Conservation (phyloP, 1,284 basidiomycete genomes). For the Inonotus obliquus region DNA sequence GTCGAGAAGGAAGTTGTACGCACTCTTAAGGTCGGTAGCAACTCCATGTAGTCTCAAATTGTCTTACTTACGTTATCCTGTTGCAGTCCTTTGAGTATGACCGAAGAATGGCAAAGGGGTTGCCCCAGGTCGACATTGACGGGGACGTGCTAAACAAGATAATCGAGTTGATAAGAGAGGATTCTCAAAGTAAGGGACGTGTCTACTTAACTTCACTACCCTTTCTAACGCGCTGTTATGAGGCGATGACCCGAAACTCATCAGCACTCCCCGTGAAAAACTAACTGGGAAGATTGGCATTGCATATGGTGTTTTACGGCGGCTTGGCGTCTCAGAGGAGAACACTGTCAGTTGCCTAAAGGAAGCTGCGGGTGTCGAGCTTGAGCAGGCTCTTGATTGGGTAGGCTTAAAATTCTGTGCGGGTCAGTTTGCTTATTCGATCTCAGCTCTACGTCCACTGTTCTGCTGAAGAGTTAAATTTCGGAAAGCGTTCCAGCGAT, state of each 20-base stretch:
- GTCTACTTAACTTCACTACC: background rate
- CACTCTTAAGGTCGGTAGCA: conserved; percentile 46
- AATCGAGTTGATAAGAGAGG: conserved; percentile 43
- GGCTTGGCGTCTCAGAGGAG: conserved; percentile 76
- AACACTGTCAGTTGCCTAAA: conserved; percentile 68
- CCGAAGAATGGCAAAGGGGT: conserved; percentile 64
- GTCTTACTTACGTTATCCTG: conserved; percentile 6
- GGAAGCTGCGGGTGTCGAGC: conserved; percentile 60
- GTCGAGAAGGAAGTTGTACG: conserved; percentile 85
- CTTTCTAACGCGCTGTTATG: background rate
- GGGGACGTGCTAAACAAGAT: conserved; percentile 54
- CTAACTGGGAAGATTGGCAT: conserved; percentile 66
- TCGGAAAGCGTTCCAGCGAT: conserved; percentile 23
- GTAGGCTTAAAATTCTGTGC: conserved; percentile 40
- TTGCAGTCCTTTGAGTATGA: conserved; percentile 82
- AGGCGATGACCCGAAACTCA: background rate
- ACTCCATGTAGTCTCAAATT: background rate
- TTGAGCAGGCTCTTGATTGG: conserved; percentile 94
- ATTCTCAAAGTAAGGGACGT: conserved; percentile 33
- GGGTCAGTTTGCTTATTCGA: conserved; percentile 13
- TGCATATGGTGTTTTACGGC: conserved; percentile 79
- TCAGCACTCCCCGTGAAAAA: conserved; percentile 52
- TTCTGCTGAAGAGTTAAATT: conserved; percentile 56
- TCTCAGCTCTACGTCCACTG: conserved; percentile 67
- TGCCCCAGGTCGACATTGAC: conserved; percentile 67